A percentile compares a stretch with the other conserved stretches of the same genome.
Evolutionary conservation across 768 basidiomycete species (phyloP).

Genomic region (Lanmaoa pseudosensibilis): DNA sequence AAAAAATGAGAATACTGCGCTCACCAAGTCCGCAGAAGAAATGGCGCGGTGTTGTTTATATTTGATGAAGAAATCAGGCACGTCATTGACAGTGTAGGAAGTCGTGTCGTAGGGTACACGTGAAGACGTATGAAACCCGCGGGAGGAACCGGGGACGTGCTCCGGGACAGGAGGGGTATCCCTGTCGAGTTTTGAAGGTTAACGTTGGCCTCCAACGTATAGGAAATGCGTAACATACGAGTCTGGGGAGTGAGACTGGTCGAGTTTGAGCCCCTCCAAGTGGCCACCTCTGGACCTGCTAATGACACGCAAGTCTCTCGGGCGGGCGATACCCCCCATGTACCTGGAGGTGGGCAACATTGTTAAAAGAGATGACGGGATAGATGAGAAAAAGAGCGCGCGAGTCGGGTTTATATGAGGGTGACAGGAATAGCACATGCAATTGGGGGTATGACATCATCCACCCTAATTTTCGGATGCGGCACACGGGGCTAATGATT

Average conservation of each 20-base stretch:
- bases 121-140: conserved; percentile 27
- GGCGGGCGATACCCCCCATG: conserved; percentile 41
- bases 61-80: conserved; percentile 30
- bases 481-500: too few species aligned
- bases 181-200: conserved; percentile 28
- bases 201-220: conserved; percentile 36
- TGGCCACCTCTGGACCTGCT: conserved; percentile 39
- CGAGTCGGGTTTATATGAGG: conserved; percentile 7
- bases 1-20: not conserved
- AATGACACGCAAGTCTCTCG: conserved; percentile 35
- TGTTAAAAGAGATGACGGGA: not conserved
- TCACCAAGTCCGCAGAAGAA: conserved; percentile 3
- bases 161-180: conserved; percentile 34
- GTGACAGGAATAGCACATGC: not conserved
- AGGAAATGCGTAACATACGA: conserved; percentile 36
- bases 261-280: conserved; percentile 27
- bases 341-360: conserved; percentile 33
- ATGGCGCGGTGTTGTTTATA: conserved; percentile 25
- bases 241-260: conserved; percentile 32
- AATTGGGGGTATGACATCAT: conserved; percentile 24
- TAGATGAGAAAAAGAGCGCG: not conserved
- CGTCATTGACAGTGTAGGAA: conserved; percentile 27
- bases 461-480: conserved; percentile 5
- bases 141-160: conserved; percentile 16
- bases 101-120: conserved; percentile 18